These are phyloP conservation scores for Phialocephala sp. DNA, from an alignment of 2,329 filamentous ascomycete species.

Conservation along the genomic window DNA sequence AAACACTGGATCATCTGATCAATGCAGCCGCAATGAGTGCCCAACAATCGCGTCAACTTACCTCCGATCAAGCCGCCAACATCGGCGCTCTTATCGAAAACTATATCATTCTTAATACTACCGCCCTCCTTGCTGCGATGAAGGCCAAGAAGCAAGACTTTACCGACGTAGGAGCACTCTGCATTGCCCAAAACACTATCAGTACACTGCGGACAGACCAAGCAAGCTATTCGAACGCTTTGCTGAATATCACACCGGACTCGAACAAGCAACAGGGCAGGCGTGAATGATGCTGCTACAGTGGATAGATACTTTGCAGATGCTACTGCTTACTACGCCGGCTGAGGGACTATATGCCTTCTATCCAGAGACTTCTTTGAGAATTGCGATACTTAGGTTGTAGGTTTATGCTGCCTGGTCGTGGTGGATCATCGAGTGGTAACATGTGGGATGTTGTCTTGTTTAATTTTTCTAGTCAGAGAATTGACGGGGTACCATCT, in stretches of 20 bases:
- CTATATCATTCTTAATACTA: slow-evolving; percentile 8
- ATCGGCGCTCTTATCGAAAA: slow-evolving; percentile 6
- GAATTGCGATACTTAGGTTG: not conserved
- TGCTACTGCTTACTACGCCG: not conserved
- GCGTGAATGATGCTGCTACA: not conserved
- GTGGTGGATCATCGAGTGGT: no score
- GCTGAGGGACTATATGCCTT: not conserved
- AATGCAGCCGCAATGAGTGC: slow-evolving; percentile 8
- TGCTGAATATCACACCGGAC: slow-evolving; percentile 16
- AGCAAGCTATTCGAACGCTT: slow-evolving; percentile 7
- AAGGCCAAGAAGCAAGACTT: slow-evolving; percentile 19
- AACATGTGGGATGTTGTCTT: no score
- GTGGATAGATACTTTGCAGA: slow-evolving; percentile 17
- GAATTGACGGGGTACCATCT: no score
- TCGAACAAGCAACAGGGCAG: slow-evolving; percentile 1
- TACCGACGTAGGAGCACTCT: slow-evolving; percentile 9
- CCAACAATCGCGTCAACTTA: slow-evolving; percentile 9
- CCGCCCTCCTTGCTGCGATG: slow-evolving; percentile 12
- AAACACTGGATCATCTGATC: slow-evolving; percentile 4
- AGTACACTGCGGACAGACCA: not conserved
- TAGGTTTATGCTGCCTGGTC: not conserved
- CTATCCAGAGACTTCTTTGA: not conserved
- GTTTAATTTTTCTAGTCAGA: no score
- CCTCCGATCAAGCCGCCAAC: slow-evolving; percentile 8
- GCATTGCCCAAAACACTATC: slow-evolving; percentile 10